Percentiles rank a stretch among this genome's conserved stretches.
These are phyloP conservation scores for Melampsora americana DNA, from an alignment of 1,284 basidiomycete genomes.

Conservation along the genomic window DNA sequence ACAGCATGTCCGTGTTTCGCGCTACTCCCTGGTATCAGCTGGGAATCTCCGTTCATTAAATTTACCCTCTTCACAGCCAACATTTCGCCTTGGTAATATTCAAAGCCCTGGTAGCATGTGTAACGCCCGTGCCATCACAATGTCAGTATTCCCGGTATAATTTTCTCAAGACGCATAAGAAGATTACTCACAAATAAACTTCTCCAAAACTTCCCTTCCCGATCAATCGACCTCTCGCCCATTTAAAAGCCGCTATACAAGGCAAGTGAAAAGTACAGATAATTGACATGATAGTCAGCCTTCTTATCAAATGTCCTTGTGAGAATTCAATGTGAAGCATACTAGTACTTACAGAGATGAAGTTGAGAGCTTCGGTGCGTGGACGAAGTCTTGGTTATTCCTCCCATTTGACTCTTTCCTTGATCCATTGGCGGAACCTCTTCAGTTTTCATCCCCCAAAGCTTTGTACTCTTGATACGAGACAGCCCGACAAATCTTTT, in stretches of 20 bases:
- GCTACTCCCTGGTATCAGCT: conserved; percentile 79
- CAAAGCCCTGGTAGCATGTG: conserved; percentile 60
- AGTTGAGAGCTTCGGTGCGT: conserved; percentile 50
- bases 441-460: conserved; percentile 89
- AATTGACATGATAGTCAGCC: conserved; percentile 54
- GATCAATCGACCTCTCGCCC: conserved; percentile 95
- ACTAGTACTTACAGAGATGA: conserved; percentile 48
- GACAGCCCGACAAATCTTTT: conserved; percentile 57
- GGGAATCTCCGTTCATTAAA: conserved; percentile 71
- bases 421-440: conserved; percentile 73
- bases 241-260: conserved; percentile 87
- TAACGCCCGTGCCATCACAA: background rate
- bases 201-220: conserved; percentile 94
- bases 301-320: conserved; percentile 45
- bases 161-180: background rate
- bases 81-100: conserved; percentile 99
- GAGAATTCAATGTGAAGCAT: background rate
- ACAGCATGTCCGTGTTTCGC: conserved; percentile 73
- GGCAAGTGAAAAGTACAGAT: conserved; percentile 36
- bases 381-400: conserved; percentile 46
- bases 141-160: no score
- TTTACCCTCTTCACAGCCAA: conserved; percentile 99
- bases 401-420: conserved; percentile 46
- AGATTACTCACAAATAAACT: conserved; percentile 67
- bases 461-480: conserved; percentile 81